Percentiles rank a stretch among this genome's conserved stretches.
Conservation (phyloP, 805 yeast species). For the Maudiozyma saulgeensis region DNA sequence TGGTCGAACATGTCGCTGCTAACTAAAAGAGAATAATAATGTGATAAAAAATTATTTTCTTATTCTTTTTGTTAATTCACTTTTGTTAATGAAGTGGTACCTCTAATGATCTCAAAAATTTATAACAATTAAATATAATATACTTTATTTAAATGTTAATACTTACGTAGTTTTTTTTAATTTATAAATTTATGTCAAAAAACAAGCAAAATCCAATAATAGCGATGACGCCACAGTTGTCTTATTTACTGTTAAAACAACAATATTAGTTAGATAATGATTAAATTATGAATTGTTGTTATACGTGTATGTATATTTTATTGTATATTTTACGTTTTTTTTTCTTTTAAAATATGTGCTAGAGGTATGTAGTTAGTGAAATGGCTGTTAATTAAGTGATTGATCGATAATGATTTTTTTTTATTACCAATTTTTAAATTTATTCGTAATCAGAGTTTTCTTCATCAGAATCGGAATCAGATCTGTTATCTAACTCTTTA, state of each 20-base stretch:
- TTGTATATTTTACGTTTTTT: not conserved
- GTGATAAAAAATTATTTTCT: not conserved
- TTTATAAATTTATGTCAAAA: not conserved
- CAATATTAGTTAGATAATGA: too few species aligned
- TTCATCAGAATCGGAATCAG: slow-evolving; percentile 73
- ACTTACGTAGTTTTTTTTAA: not conserved
- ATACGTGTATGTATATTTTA: too few species aligned
- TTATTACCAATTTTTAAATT: not conserved
- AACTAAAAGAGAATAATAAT: slow-evolving; percentile 17
- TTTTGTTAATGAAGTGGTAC: not conserved
- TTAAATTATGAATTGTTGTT: too few species aligned
- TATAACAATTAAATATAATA: not conserved
- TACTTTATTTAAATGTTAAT: not conserved
- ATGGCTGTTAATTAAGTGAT: too few species aligned
- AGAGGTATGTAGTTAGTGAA: too few species aligned
- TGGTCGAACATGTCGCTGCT: slow-evolving; percentile 50
- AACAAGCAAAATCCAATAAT: too few species aligned
- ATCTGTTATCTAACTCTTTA: slow-evolving; percentile 80
- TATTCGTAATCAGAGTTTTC: slow-evolving; percentile 40
- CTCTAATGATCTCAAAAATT: not conserved
- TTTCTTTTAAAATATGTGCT: not conserved
- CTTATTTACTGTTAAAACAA: too few species aligned
- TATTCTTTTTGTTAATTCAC: not conserved
- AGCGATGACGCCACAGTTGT: too few species aligned
- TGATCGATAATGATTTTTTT: too few species aligned